These are phyloP conservation scores for Epichloe glyceriae DNA, from an alignment of 2,329 filamentous ascomycete species.

Conservation along the genomic window DNA sequence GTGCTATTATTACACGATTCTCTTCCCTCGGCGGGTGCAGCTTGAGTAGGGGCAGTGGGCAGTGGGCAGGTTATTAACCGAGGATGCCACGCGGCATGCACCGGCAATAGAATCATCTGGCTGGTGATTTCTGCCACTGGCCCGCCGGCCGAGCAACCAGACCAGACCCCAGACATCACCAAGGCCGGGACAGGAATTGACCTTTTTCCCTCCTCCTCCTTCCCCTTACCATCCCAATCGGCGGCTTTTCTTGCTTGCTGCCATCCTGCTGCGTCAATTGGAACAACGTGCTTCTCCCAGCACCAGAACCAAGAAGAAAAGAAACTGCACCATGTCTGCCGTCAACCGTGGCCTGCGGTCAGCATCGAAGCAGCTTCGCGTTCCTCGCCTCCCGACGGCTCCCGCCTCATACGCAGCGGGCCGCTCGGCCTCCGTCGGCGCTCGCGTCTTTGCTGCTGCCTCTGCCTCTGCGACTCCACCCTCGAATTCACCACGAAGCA, in stretches of 20 bases:
- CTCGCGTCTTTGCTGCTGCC: slow-evolving; percentile 19
- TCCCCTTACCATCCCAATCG: neutral
- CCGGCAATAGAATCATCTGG: slow-evolving; percentile 4
- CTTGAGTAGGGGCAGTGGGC: neutral
- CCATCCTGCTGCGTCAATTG: slow-evolving; percentile 2
- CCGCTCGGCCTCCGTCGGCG: slow-evolving; percentile 13
- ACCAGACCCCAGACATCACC: neutral
- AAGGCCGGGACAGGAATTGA: neutral
- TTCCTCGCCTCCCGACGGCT: slow-evolving; percentile 19
- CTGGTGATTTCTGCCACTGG: neutral
- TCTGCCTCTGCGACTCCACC: slow-evolving; percentile 14
- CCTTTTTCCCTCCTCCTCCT: neutral
- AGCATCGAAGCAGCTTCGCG: slow-evolving; percentile 40
- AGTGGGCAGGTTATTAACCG: neutral
- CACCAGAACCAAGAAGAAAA: neutral
- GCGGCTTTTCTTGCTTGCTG: neutral
- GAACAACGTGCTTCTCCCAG: neutral
- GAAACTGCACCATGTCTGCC: slow-evolving; percentile 33
- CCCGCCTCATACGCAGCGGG: slow-evolving; percentile 2
- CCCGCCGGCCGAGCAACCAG: neutral
- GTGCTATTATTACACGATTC: neutral
- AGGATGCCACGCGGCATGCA: slow-evolving; percentile 7
- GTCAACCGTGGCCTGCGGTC: slow-evolving; percentile 41
- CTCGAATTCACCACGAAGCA: slow-evolving; percentile 15
- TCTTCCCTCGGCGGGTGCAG: neutral